Conservation (phyloP, 805 yeast species). For the Blastobotrys terrestris region DNA sequence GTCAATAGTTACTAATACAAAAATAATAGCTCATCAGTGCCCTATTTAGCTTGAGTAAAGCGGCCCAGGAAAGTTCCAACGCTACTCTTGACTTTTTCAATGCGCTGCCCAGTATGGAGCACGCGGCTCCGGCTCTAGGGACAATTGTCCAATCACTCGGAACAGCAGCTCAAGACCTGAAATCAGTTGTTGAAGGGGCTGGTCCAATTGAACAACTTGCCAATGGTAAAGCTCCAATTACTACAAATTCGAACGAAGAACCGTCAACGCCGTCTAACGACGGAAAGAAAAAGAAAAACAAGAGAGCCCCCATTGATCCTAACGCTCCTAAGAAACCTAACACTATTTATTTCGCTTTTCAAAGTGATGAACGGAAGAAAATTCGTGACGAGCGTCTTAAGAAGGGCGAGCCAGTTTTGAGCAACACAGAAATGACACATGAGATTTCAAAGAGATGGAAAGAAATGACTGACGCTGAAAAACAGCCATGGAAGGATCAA, state of each 20-base stretch:
- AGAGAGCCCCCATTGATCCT: constrained; percentile 60
- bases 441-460: constrained; percentile 79
- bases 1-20: not conserved
- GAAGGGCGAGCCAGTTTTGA: constrained; percentile 54
- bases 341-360: constrained; percentile 77
- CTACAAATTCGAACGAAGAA: constrained; percentile 15
- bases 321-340: constrained; percentile 94
- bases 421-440: constrained; percentile 72
- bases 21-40: constrained; percentile 60
- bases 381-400: constrained; percentile 62
- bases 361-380: constrained; percentile 64
- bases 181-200: constrained; percentile 14
- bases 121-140: constrained; percentile 41
- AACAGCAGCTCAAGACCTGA: constrained; percentile 24
- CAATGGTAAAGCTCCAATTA: constrained; percentile 9
- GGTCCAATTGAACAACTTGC: constrained; percentile 9
- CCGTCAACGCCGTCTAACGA: constrained; percentile 20
- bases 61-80: constrained; percentile 78
- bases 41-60: constrained; percentile 72
- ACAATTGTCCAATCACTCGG: constrained; percentile 36
- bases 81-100: constrained; percentile 76
- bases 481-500: constrained; percentile 60
- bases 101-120: constrained; percentile 31
- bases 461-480: constrained; percentile 59
- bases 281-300: constrained; percentile 28